Percentiles rank a stretch among this genome's conserved stretches.
phyloP scores from a whole-genome alignment of 495 filamentous ascomycete genomes.

The Penicillium longicatenatum region DNA sequence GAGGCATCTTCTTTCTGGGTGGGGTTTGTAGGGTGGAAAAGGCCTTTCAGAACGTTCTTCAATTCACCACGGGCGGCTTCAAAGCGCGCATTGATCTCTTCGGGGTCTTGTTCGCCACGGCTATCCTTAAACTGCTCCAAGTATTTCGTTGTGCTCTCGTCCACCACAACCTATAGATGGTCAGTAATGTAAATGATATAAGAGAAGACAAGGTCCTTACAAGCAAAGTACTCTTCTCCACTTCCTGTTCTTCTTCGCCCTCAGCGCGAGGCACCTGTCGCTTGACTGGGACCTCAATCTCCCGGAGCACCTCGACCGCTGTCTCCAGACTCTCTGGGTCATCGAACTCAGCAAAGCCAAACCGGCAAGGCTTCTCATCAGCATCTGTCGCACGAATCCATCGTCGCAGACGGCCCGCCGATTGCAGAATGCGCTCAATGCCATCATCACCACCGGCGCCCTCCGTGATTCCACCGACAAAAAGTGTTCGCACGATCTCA shows the following conservation, averaged over 20 bases:
- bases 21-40: conserved; percentile 67
- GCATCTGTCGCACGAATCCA: conserved; percentile 85
- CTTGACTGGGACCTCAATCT: conserved; percentile 83
- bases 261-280: conserved; percentile 55
- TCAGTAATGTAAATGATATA: conserved; percentile 14
- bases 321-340: conserved; percentile 85
- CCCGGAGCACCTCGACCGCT: conserved; percentile 83
- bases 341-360: conserved; percentile 97
- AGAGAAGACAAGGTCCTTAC: conserved; percentile 32
- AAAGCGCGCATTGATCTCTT: conserved; percentile 66
- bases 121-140: conserved; percentile 75
- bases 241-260: conserved; percentile 59
- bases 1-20: conserved; percentile 51
- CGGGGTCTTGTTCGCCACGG: conserved; percentile 64
- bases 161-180: conserved; percentile 64
- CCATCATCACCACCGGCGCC: conserved; percentile 76
- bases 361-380: conserved; percentile 80
- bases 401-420: conserved; percentile 75
- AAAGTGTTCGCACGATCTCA: conserved; percentile 88
- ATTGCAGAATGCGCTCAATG: conserved; percentile 76
- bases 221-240: conserved; percentile 69
- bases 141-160: conserved; percentile 77
- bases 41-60: conserved; percentile 63
- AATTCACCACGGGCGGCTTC: conserved; percentile 67
- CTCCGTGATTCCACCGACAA: conserved; percentile 82